Percentiles rank a stretch among this genome's conserved stretches.
phyloP scores from a whole-genome alignment of 2,329 filamentous ascomycete species.

The Penicillium brevicompactum region DNA sequence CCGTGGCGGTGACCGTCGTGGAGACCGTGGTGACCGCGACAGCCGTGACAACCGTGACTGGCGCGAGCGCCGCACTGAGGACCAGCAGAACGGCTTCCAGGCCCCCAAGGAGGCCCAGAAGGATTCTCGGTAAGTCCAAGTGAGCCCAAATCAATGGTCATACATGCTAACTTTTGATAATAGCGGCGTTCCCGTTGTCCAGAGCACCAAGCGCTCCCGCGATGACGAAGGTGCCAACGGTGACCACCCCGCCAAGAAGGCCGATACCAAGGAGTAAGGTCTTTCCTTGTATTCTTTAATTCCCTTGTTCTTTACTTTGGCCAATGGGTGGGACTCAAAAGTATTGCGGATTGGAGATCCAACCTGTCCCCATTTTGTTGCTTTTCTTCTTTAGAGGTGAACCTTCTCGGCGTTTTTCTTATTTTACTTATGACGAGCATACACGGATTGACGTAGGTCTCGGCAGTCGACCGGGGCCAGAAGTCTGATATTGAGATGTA shows the following conservation, averaged over 20 bases:
- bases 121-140: constrained; percentile 43
- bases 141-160: background rate
- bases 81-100: constrained; percentile 46
- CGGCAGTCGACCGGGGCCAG: constrained; percentile 1
- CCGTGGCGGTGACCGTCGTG: constrained; percentile 34
- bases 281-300: constrained; percentile 13
- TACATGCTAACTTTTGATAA: constrained; percentile 2
- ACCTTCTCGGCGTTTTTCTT: constrained; percentile 23
- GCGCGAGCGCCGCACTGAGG: constrained; percentile 47
- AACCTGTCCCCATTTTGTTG: constrained; percentile 7
- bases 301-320: constrained; percentile 17
- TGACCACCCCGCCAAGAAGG: constrained; percentile 51
- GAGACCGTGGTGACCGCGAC: constrained; percentile 21
- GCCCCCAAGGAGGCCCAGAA: constrained; percentile 36
- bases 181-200: constrained; percentile 49
- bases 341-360: constrained; percentile 26
- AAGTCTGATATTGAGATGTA: constrained; percentile 11
- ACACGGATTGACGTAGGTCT: constrained; percentile 4
- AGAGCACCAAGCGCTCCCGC: constrained; percentile 49
- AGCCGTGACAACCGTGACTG: constrained; percentile 43
- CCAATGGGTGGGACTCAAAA: constrained; percentile 22
- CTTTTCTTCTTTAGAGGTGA: constrained; percentile 19
- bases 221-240: constrained; percentile 42
- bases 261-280: constrained; percentile 47
- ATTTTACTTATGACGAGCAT: constrained; percentile 12